These are phyloP conservation scores for Crithidia bombi DNA, from an alignment of 208 protist genomes.

Conservation along the genomic window DNA sequence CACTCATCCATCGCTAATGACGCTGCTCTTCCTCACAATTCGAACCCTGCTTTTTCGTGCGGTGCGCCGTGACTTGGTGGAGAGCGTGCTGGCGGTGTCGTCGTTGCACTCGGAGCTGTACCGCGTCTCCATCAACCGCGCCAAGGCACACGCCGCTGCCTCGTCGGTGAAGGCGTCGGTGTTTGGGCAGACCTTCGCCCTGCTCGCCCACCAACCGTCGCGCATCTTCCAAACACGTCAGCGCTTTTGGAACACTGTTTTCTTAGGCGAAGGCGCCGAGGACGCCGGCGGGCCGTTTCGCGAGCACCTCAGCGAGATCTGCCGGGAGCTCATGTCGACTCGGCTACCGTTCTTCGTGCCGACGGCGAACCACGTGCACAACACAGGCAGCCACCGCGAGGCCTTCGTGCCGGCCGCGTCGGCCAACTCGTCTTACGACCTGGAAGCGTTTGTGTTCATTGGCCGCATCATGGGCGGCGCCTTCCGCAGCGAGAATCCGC, in stretches of 20 bases:
- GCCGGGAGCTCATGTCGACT: slow-evolving; percentile 87
- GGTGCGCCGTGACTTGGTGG: slow-evolving; percentile 64
- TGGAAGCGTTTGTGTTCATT: slow-evolving; percentile 90
- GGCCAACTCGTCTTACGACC: slow-evolving; percentile 49
- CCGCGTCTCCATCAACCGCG: slow-evolving; percentile 88
- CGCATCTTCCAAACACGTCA: slow-evolving; percentile 87
- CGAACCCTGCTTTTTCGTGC: slow-evolving; percentile 71
- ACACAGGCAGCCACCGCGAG: slow-evolving; percentile 86
- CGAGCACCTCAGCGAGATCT: slow-evolving; percentile 94
- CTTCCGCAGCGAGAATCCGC: slow-evolving; percentile 88
- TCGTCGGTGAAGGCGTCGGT: slow-evolving; percentile 63
- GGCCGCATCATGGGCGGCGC: slow-evolving; percentile 95
- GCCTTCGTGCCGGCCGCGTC: slow-evolving; percentile 88
- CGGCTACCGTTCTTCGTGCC: slow-evolving; percentile 90
- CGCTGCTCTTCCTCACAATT: slow-evolving; percentile 68
- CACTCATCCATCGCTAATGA: slow-evolving; percentile 40
- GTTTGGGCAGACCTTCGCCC: slow-evolving; percentile 89
- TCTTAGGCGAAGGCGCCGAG: slow-evolving; percentile 93
- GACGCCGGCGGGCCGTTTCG: slow-evolving; percentile 94
- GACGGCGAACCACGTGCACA: slow-evolving; percentile 88
- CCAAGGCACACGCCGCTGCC: slow-evolving; percentile 45
- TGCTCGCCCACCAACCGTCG: slow-evolving; percentile 70
- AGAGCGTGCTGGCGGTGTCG: slow-evolving; percentile 77
- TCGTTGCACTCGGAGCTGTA: slow-evolving; percentile 76
- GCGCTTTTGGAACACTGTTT: slow-evolving; percentile 89